phyloP scores from a whole-genome alignment of 2,329 filamentous ascomycete genomes.

The Dothistroma pini region DNA sequence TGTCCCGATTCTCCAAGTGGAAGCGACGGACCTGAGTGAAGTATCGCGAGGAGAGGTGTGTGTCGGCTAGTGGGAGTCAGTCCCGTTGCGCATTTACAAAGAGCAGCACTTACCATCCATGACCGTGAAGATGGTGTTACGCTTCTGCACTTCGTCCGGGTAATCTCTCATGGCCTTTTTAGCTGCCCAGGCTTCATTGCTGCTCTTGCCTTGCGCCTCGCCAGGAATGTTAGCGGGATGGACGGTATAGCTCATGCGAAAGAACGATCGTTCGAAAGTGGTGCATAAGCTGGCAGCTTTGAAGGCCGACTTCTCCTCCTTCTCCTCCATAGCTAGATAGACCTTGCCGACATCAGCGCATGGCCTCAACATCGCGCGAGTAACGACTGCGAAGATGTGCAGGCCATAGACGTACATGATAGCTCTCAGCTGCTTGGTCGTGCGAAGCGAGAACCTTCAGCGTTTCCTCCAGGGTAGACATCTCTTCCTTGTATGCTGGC shows the following conservation, averaged over 20 bases:
- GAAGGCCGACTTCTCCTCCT: constrained; percentile 57
- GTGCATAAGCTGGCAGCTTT: constrained; percentile 62
- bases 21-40: constrained; percentile 62
- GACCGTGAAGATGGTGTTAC: constrained; percentile 65
- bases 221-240: constrained; percentile 64
- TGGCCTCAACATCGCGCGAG: not conserved
- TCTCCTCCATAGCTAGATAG: constrained; percentile 69
- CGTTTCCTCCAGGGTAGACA: constrained; percentile 65
- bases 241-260: constrained; percentile 62
- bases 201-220: constrained; percentile 70
- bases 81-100: not conserved
- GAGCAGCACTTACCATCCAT: constrained; percentile 62
- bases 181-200: constrained; percentile 69
- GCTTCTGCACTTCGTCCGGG: constrained; percentile 45
- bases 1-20: constrained; percentile 59
- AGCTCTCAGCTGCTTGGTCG: constrained; percentile 58
- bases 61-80: constrained; percentile 55
- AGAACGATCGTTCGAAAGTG: constrained; percentile 62
- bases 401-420: constrained; percentile 58
- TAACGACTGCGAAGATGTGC: not conserved
- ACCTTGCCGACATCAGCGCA: constrained; percentile 48
- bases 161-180: constrained; percentile 63
- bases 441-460: constrained; percentile 66
- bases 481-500: constrained; percentile 71
- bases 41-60: constrained; percentile 65